phyloP scores from a whole-genome alignment of 2,329 filamentous ascomycete species.

The Diplodia seriata region DNA sequence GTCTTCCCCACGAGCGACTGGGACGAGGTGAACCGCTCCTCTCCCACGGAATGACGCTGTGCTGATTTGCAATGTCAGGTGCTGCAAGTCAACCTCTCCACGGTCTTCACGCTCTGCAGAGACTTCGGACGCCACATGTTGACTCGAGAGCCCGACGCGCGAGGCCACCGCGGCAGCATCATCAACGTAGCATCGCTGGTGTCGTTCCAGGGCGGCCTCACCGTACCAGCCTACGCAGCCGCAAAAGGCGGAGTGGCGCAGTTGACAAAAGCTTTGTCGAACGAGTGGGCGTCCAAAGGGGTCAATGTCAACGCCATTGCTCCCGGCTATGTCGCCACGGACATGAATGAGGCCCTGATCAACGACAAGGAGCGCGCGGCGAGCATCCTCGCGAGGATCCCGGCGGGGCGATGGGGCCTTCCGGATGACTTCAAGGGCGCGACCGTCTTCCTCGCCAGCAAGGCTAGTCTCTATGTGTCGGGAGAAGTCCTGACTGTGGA shows the following conservation, averaged over 20 bases:
- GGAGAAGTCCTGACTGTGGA: slow-evolving; percentile 85
- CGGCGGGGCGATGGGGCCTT: slow-evolving; percentile 80
- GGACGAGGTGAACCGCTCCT: slow-evolving; percentile 64
- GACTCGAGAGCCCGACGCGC: slow-evolving; percentile 54
- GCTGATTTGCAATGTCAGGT: slow-evolving; percentile 51
- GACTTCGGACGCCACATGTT: slow-evolving; percentile 83
- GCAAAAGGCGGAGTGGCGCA: slow-evolving; percentile 86
- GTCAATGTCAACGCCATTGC: slow-evolving; percentile 88
- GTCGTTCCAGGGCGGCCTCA: slow-evolving; percentile 85
- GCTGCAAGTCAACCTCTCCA: slow-evolving; percentile 83
- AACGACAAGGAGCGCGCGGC: slow-evolving; percentile 71
- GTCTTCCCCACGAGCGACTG: slow-evolving; percentile 79
- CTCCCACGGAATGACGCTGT: neutral
- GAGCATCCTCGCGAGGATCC: slow-evolving; percentile 81
- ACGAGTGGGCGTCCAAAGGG: slow-evolving; percentile 81
- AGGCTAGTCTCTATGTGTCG: slow-evolving; percentile 77
- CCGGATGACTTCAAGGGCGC: slow-evolving; percentile 89
- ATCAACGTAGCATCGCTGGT: slow-evolving; percentile 86
- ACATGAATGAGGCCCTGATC: slow-evolving; percentile 87
- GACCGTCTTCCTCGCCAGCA: slow-evolving; percentile 77
- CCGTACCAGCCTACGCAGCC: slow-evolving; percentile 85
- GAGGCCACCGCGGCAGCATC: slow-evolving; percentile 70
- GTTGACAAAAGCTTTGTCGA: slow-evolving; percentile 81
- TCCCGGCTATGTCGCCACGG: slow-evolving; percentile 87
- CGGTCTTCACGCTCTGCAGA: slow-evolving; percentile 78